Percentiles rank a stretch among this genome's conserved stretches.
Conservation (phyloP, 345 rosid species). For the Tarenaya hassleriana region DNA sequence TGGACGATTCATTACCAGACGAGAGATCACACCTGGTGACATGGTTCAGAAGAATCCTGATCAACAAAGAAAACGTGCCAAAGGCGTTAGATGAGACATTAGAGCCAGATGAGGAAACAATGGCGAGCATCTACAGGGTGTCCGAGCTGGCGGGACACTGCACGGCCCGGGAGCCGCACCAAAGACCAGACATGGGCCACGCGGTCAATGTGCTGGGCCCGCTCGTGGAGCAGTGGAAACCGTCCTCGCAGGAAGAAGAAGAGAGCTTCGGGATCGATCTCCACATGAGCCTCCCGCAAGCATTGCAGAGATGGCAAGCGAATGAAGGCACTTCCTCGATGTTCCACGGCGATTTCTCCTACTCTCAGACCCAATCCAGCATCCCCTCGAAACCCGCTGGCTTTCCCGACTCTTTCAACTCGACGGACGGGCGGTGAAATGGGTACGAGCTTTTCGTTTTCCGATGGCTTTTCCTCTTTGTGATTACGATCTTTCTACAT, state of each 20-base stretch:
- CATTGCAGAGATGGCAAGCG: slow-evolving; percentile 76
- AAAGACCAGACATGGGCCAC: slow-evolving; percentile 90
- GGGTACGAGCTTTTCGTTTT: slow-evolving; percentile 2
- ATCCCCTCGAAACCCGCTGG: slow-evolving; percentile 52
- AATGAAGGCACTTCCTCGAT: slow-evolving; percentile 62
- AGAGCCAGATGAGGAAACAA: slow-evolving; percentile 53
- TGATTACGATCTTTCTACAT: slow-evolving; percentile 19
- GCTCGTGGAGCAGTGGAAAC: slow-evolving; percentile 85
- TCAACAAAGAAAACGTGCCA: slow-evolving; percentile 60
- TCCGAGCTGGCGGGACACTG: slow-evolving; percentile 90
- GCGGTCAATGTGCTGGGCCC: slow-evolving; percentile 72
- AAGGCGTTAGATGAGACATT: slow-evolving; percentile 54
- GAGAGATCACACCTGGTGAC: slow-evolving; percentile 68
- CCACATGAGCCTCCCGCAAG: slow-evolving; percentile 79
- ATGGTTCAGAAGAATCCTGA: slow-evolving; percentile 66
- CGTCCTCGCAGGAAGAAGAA: slow-evolving; percentile 58
- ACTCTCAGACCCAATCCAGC: slow-evolving; percentile 62
- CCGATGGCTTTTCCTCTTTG: background rate
- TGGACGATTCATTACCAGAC: slow-evolving; percentile 64
- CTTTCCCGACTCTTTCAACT: slow-evolving; percentile 52
- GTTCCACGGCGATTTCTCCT: slow-evolving; percentile 37
- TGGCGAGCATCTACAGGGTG: slow-evolving; percentile 52
- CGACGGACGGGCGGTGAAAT: slow-evolving; percentile 61
- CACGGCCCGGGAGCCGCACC: slow-evolving; percentile 75
- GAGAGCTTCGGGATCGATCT: slow-evolving; percentile 53